Percentiles rank a stretch among this genome's conserved stretches.
Evolutionary conservation across 1,139 yeast species (phyloP).

Genomic region (Saccharomyces uvarum): DNA sequence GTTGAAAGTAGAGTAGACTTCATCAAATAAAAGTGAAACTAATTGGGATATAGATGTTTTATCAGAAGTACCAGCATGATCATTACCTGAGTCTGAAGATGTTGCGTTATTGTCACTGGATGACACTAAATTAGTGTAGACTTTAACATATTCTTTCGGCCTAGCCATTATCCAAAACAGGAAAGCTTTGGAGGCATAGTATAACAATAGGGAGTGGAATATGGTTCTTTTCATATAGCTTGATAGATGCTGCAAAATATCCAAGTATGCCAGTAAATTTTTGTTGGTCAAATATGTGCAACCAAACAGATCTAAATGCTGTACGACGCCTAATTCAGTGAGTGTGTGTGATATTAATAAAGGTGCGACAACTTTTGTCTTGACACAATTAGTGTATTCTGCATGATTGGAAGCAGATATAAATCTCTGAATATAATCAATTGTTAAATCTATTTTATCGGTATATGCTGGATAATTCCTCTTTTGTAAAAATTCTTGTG

Average conservation of each 20-base stretch:
- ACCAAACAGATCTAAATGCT: constrained; percentile 25
- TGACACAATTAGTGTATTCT: constrained; percentile 20
- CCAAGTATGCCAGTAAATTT: constrained; percentile 19
- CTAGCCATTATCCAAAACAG: constrained; percentile 29
- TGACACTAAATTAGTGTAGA: constrained; percentile 9
- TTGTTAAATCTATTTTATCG: constrained; percentile 21
- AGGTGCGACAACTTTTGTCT: constrained; percentile 17
- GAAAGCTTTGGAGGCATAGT: constrained; percentile 25
- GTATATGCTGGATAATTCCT: constrained; percentile 14
- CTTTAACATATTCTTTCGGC: constrained; percentile 23
- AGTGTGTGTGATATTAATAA: constrained; percentile 16
- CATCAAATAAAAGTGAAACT: constrained; percentile 19
- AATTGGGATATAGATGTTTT: constrained; percentile 7
- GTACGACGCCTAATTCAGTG: constrained; percentile 18
- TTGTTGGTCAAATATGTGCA: constrained; percentile 21
- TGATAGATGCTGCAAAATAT: constrained; percentile 19
- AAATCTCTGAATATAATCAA: constrained; percentile 23
- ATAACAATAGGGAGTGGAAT: constrained; percentile 22
- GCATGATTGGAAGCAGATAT: constrained; percentile 28
- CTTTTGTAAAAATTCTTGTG: constrained; percentile 14
- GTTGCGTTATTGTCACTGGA: not conserved
- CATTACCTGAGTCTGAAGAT: not conserved
- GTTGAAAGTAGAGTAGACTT: constrained; percentile 19
- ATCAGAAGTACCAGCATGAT: not conserved
- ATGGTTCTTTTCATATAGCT: constrained; percentile 19